Evolutionary conservation across 345 rosid genomes (phyloP), one percentile per base, ranked within the genome.

Genomic region (Aethionema arabicum): DNA sequence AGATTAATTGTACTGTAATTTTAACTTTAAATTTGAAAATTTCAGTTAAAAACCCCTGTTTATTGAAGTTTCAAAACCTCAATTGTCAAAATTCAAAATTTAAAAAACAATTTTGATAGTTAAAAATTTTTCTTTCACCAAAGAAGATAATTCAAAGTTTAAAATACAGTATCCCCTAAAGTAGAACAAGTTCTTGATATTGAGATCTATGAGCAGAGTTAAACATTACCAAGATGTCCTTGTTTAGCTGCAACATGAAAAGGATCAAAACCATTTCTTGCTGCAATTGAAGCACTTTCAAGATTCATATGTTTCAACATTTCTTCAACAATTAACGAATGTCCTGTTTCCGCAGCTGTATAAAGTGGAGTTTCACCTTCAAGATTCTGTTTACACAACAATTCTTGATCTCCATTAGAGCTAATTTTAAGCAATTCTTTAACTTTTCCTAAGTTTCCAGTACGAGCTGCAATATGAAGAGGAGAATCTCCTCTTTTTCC

Each of bases 351-450:
- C 0, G 96, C 82, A 4, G 98, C 95, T 31, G 80, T 80, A 30
- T 91, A 91, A 47, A 91, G 95, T 7, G 98, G 85, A 55, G 95
- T 91, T 78, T 91, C 96, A 50, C 92, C 95, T 72, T 91, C 95
- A 30, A 73, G 79, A 77, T 91, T 91, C 72, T 72, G 83, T 49
- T 67, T 85, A 16, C 80, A 69, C 70, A 88, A 56, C 78, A 82
- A 59, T 33, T 77, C 80, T 37, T 52, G 61, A 21, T 2, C 3
- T 16, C 54, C 71, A 11, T 70, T 79, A 67, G 78, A 77, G 52
- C 57, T n/a, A n/a, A n/a, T 73, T 32, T 75, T 77, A 52, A 92
- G 81, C 67, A 79, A 65, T 44, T 89, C 98, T 38, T 68, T 72
- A 27, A 89, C 80, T 47, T 67, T 82, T 33, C 69, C 70, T 35